Evolutionary conservation across 202 grass and related monocot genomes (phyloP), one percentile per base, ranked within the genome.

Genomic region (Dendrocalamus latiflorus): DNA sequence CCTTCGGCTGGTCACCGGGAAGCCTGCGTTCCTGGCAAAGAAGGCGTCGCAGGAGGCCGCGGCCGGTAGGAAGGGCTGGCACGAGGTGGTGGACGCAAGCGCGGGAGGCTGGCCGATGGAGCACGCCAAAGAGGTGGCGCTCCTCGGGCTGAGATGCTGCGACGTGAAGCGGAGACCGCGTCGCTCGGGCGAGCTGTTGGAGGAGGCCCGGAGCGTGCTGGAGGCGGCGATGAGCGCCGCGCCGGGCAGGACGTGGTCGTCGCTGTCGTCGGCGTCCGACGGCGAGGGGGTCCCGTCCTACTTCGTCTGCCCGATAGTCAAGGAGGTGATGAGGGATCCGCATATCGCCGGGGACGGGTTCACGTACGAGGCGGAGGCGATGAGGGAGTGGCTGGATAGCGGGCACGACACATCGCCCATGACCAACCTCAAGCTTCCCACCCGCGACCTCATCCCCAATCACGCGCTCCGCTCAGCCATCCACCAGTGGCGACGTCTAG

Each of bases 291-390:
- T 67, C 1, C 83, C 93, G 70, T 77, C 88, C n/a, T 93, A 91
- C 80, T 93, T 96, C 56, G 24, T 89, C 16, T 96, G 93, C 55
- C 90, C 93, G 26, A 91, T 96, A 38, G 15, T 83, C 24, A 80
- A 89, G 90, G 90, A 93, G 83, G 91, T 93, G 38, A 93, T 93
- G 93, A 69, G 71, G 57, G 93, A 95, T 61, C 93, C 93, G 30
- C 88, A 83, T 37, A 91, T 96, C 77, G 90, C 93, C 41, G 90
- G 79, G 41, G 93, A 96, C 68, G 93, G 93, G n/a, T 93, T 93
- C 88, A 85, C 93, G 8, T 95, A 95, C 83, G 93, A 95, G 76
- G 93, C 76, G 34, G 76, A 87, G 75, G 90, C 93, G 26, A 95
- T 95, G 66, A 18, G 22, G 42, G 88, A 76, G 83, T 95, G 93